Evolutionary conservation across 208 protist genomes (phyloP), one percentile per base, ranked within the genome.

Genomic region (Leishmania tarentolae): DNA sequence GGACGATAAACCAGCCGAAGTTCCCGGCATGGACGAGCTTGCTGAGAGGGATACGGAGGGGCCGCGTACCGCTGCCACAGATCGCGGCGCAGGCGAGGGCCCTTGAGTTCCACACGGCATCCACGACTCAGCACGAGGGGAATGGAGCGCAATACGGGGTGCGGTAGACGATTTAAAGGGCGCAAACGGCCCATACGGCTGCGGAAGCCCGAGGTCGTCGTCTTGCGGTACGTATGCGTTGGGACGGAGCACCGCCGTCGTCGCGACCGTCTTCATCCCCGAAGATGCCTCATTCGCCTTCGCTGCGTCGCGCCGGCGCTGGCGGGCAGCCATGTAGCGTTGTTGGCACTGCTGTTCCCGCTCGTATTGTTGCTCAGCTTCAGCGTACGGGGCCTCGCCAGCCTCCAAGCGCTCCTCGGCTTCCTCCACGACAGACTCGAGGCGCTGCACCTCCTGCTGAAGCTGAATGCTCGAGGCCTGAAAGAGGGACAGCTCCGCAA

Each of bases 401-500:
- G 79, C 86, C 70, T 91, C 84, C 44, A 96, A 75, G n/a, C 93
- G 89, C 50, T 91, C 78, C 86, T 98, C 88, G 1, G 94, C 94
- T 73, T 97, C 94, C n/a, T 83, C 88, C 19, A 98, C 86, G 59
- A 95, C 69, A 9, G 84, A 83, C 85, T 98, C 90, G 37, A 97
- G 81, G 15, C 89, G 83, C 82, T 95, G 86, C 76, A 97, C 93
- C 71, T 97, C 94, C 80, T 95, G 94, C 83, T 98, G 91, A 21
- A 98, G 88, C 83, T 98, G 94, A 84, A 98, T 98, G 75, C 91
- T 93, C 19, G 93, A 96, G 6, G 96, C 93, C 85, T 98, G 94
- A 74, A 98, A 97, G 80, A 99, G 95, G 28, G 97, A 98, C n/a
- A 99, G 94, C 89, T 99, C 98, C 28, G 96, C 96, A 46, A 99